Evolutionary conservation across 1,284 basidiomycete species (phyloP).

Genomic region (Puccinia brachypodii): DNA sequence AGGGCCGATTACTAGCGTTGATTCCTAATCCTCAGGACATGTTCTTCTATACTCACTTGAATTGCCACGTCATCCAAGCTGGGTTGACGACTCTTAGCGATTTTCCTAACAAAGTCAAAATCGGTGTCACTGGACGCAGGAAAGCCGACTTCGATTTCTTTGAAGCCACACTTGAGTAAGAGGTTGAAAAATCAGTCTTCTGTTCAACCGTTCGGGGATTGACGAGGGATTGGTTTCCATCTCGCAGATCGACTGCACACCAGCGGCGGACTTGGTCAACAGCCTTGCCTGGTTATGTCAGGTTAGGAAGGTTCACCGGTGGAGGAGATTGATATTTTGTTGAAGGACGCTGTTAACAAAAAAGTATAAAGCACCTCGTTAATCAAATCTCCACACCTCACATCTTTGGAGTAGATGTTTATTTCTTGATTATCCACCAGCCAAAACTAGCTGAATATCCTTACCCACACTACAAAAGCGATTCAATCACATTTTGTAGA

Average conservation of each 20-base stretch:
- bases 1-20: slow-evolving; percentile 11
- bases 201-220: slow-evolving; percentile 88
- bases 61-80: slow-evolving; percentile 97
- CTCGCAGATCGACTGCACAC: slow-evolving; percentile 94
- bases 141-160: slow-evolving; percentile 80
- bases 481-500: too few relatives aligned
- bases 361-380: neutral
- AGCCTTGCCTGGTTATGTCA: slow-evolving; percentile 89
- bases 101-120: slow-evolving; percentile 84
- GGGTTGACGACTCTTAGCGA: slow-evolving; percentile 70
- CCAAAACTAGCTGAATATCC: too few relatives aligned
- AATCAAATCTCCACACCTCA: neutral
- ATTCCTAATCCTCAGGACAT: neutral
- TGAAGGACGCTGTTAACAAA: slow-evolving; percentile 8
- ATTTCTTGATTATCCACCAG: too few relatives aligned
- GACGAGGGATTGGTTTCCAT: slow-evolving; percentile 86
- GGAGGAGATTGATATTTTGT: slow-evolving; percentile 56
- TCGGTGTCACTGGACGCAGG: slow-evolving; percentile 97
- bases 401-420: too few relatives aligned
- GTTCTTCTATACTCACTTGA: slow-evolving; percentile 67
- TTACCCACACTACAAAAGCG: too few relatives aligned
- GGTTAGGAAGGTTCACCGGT: slow-evolving; percentile 69
- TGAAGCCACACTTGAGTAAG: slow-evolving; percentile 86
- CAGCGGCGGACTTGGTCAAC: slow-evolving; percentile 84
- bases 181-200: slow-evolving; percentile 88